Base-by-base conservation (phyloP, 2,329 filamentous ascomycete genomes). In the Claviceps citrina region DNA sequence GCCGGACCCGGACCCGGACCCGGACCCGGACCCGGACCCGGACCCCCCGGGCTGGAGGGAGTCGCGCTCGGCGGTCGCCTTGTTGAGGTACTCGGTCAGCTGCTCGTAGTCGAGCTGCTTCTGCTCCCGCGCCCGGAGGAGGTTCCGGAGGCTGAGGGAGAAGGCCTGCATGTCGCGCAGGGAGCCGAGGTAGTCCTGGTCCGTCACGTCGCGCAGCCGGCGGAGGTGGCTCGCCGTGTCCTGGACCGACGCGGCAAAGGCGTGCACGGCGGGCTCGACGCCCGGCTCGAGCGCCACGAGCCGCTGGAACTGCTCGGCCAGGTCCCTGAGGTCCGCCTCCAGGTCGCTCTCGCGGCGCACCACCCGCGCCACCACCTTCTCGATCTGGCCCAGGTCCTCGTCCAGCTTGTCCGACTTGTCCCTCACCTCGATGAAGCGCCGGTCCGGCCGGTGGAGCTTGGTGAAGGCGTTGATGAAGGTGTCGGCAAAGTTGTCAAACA, bases 31-130 rank as follows among this genome's bases (percentile, higher is more conserved):
- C n/a, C n/a, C n/a, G n/a, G n/a, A n/a, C n/a, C n/a, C n/a, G n/a
- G n/a, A n/a, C n/a, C n/a, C n/a, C n/a, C n/a, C n/a, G 0, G 76
- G 75, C 7, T 70, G 68, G 3, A 94, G 75, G 13, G 73, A 68
- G 60, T 98, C 91, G 36, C 87, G 81, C 60, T 98, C 91, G 3
- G 77, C 66, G 3, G 84, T 85, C 1, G 84, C 85, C 58, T 93
- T 94, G 63, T 84, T 84, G 40, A 95, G 81, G 60, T 96, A 96
- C 57, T 96, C 89, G 22, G 86, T 93, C 26, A 98, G 71, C 48
- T 85, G 87, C 63, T 98, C 91, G 54, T 89, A 94, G 64, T 98
- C 91, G 43, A 98, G 80, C 59, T 98, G 91, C 58, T 98, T 98
- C 64, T 93, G 86, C 64, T 98, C 91, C 27, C 91, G 80, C 1